phyloP scores from a whole-genome alignment of 140 eudicot species.

The Eryngium alpinum region DNA sequence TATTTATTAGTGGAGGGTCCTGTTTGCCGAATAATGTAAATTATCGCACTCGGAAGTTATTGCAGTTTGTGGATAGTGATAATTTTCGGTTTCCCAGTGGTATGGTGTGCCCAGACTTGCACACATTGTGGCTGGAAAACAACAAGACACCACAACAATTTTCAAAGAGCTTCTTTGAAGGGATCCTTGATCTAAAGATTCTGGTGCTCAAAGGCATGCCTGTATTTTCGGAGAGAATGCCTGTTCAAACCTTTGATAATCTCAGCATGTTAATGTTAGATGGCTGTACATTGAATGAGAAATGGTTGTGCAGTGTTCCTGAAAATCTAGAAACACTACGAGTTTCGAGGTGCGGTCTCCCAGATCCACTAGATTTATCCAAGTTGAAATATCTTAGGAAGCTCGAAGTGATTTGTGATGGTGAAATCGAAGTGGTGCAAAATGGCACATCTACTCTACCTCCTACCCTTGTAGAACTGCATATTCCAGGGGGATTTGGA shows the following conservation, averaged over 20 bases:
- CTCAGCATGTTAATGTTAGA: background rate
- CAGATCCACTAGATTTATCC: background rate
- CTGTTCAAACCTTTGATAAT: too few species aligned
- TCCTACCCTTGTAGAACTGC: too few species aligned
- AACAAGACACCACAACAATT: background rate
- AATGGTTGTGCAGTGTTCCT: background rate
- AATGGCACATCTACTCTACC: too few species aligned
- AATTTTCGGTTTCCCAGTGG: too few species aligned
- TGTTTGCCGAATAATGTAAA: background rate
- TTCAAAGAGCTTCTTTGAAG: too few species aligned
- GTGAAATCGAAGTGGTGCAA: too few species aligned
- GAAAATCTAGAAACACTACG: background rate
- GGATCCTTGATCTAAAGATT: background rate
- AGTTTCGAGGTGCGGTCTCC: background rate
- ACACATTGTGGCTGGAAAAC: background rate
- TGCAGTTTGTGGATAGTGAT: too few species aligned
- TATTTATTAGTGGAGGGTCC: too few species aligned
- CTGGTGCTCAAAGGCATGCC: background rate
- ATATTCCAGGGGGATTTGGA: too few species aligned
- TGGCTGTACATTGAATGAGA: background rate
- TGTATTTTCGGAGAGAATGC: background rate
- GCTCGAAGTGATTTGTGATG: too few species aligned
- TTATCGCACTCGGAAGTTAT: background rate
- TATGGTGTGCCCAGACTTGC: slow-evolving; percentile 11
- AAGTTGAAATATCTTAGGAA: background rate